A percentile compares a stretch with the other conserved stretches of the same genome.
Conservation (phyloP, 2,329 filamentous ascomycete genomes). For the Fusarium musae region DNA sequence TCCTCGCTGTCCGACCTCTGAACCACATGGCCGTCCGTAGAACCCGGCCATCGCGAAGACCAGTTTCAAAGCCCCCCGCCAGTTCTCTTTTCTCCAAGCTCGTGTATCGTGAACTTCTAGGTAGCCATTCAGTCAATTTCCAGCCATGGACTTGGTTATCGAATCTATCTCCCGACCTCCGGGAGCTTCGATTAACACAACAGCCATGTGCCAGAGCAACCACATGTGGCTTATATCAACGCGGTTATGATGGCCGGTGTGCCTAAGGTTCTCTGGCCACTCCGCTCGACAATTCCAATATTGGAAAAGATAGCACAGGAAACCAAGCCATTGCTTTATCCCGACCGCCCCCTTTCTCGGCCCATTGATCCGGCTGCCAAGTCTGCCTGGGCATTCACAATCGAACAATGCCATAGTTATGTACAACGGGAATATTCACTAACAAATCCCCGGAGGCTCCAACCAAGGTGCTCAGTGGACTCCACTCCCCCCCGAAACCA, state of each 20-base stretch:
- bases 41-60: slow-evolving; percentile 22
- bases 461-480: slow-evolving; percentile 17
- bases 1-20: slow-evolving; percentile 7
- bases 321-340: slow-evolving; percentile 11
- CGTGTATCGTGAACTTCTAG: slow-evolving; percentile 9
- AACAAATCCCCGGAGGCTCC: slow-evolving; percentile 18
- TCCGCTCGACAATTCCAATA: slow-evolving; percentile 26
- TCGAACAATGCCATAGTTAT: slow-evolving; percentile 12
- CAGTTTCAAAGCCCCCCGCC: slow-evolving; percentile 1
- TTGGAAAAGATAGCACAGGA: slow-evolving; percentile 13
- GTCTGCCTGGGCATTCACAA: slow-evolving; percentile 31
- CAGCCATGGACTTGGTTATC: slow-evolving; percentile 15
- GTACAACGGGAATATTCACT: slow-evolving; percentile 32
- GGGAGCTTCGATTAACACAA: slow-evolving; percentile 18
- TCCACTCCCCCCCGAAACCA: slow-evolving; percentile 39
- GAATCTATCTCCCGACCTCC: neutral
- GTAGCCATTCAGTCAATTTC: neutral
- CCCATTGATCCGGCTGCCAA: slow-evolving; percentile 42
- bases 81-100: neutral
- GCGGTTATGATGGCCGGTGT: slow-evolving; percentile 1
- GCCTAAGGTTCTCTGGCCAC: slow-evolving; percentile 16
- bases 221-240: slow-evolving; percentile 25
- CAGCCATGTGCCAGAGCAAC: slow-evolving; percentile 26
- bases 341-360: slow-evolving; percentile 36
- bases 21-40: slow-evolving; percentile 32